Base-by-base conservation (phyloP, 164 flowering plant species). In the Dillenia turbinata region DNA sequence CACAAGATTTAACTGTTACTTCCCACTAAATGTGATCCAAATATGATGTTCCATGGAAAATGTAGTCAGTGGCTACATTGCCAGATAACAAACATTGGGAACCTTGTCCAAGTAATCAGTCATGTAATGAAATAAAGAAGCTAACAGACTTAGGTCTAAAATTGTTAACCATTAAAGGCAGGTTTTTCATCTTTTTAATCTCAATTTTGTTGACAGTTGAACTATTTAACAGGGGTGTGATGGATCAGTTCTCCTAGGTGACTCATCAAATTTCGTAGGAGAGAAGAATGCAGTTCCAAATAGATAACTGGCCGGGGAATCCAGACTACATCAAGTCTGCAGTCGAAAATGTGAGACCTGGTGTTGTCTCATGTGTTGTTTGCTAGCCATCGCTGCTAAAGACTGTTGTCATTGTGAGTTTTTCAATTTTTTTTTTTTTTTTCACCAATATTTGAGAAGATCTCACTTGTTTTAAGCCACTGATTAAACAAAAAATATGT, bases 351-450 rank as follows among this genome's bases (percentile, higher is more conserved):
- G 85, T 53, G 5, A 83, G 92, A 68, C 89, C 89, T 0, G 89
- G 87, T 0, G 84, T 83, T 1, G 87, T 86, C 50, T 86, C 92
- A 3, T 86, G 92, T 59, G 92, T 89, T 26, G 92, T 67, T 48
- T 86, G 5, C 15, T 86, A 15, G 86, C 92, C 47, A 61, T 83
- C 60, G 56, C 86, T 16, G 84, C 89, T 54, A 70, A 86, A 12
- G 89, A 84, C 70, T 81, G 87, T 81, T 49, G 68, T 7, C 2
- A 61, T 67, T 9, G 92, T 86, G 74, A 81, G 75, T 66, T 11
- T 2, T 54, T 54, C 8, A 24, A 9, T 52, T 52, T 10, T 3
- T 19, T 19, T 19, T 19, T 52, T 52, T 10, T 3, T 19, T 19
- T 19, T 19, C 22, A 19, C 22, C 22, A 19, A 19, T 19, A 19